A percentile compares a stretch with the other conserved stretches of the same genome.
phyloP scores from a whole-genome alignment of 2,329 filamentous ascomycete genomes.

The Tolypocladium endophyticum region DNA sequence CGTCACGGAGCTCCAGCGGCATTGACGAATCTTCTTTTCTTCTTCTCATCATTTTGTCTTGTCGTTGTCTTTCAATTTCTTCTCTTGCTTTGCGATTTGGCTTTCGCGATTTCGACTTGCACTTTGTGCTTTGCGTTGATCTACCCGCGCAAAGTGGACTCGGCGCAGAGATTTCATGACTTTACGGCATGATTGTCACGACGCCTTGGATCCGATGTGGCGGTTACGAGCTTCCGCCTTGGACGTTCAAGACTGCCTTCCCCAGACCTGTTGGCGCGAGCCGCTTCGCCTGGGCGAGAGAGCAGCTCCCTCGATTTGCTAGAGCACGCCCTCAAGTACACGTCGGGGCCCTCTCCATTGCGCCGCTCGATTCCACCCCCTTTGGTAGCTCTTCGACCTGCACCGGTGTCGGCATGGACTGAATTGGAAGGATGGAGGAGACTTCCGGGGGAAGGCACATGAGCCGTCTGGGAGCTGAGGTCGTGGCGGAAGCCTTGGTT shows the following conservation, averaged over 20 bases:
- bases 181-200: constrained; percentile 12
- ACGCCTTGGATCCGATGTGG: constrained; percentile 5
- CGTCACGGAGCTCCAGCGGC: constrained; percentile 13
- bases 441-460: background rate
- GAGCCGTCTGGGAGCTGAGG: background rate
- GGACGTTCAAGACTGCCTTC: constrained; percentile 6
- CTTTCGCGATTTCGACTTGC: constrained; percentile 4
- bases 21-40: constrained; percentile 16
- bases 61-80: constrained; percentile 10
- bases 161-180: background rate
- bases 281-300: background rate
- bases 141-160: background rate
- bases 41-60: constrained; percentile 8
- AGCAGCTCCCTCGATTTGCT: background rate
- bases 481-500: background rate
- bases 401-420: background rate
- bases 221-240: constrained; percentile 1
- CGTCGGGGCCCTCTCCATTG: background rate
- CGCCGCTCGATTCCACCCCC: background rate
- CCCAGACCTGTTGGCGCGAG: background rate
- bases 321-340: background rate
- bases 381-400: background rate
- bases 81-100: constrained; percentile 7
- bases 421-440: background rate
- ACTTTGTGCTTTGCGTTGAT: constrained; percentile 1